These are phyloP conservation scores for Colletotrichum cereale DNA, from an alignment of 2,329 filamentous ascomycete species.

Conservation along the genomic window DNA sequence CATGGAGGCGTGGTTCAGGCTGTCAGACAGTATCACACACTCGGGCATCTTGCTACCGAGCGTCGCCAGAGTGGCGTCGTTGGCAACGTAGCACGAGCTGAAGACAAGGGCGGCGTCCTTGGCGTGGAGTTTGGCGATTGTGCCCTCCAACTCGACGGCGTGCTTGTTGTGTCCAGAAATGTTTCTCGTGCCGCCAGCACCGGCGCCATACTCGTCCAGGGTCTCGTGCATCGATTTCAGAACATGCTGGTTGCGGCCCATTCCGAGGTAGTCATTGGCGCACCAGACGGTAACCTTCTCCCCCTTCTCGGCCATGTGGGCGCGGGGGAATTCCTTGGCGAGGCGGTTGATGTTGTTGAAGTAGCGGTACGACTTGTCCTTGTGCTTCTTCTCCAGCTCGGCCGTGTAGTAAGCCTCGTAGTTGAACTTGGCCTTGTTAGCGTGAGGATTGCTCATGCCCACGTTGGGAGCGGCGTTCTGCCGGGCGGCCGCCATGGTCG, in stretches of 20 bases:
- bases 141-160: slow-evolving; percentile 84
- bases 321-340: slow-evolving; percentile 94
- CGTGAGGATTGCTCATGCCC: slow-evolving; percentile 37
- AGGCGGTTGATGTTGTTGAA: slow-evolving; percentile 99
- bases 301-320: slow-evolving; percentile 86
- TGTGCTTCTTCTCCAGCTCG: slow-evolving; percentile 98
- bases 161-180: slow-evolving; percentile 99
- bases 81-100: slow-evolving; percentile 97
- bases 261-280: slow-evolving; percentile 98
- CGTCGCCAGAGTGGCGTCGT: slow-evolving; percentile 95
- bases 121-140: slow-evolving; percentile 87
- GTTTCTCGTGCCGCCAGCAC: slow-evolving; percentile 94
- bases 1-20: slow-evolving; percentile 98
- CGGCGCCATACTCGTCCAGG: slow-evolving; percentile 92
- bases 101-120: slow-evolving; percentile 96
- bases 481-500: slow-evolving; percentile 46
- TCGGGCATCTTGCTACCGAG: slow-evolving; percentile 96
- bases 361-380: slow-evolving; percentile 99
- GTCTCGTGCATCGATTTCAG: slow-evolving; percentile 94
- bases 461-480: slow-evolving; percentile 46
- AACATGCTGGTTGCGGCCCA: slow-evolving; percentile 92
- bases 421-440: slow-evolving; percentile 75
- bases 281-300: slow-evolving; percentile 98
- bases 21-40: slow-evolving; percentile 98
- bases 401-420: slow-evolving; percentile 90